phyloP scores from a whole-genome alignment of 176 grass and related monocot species.

The Juncus inflexus region DNA sequence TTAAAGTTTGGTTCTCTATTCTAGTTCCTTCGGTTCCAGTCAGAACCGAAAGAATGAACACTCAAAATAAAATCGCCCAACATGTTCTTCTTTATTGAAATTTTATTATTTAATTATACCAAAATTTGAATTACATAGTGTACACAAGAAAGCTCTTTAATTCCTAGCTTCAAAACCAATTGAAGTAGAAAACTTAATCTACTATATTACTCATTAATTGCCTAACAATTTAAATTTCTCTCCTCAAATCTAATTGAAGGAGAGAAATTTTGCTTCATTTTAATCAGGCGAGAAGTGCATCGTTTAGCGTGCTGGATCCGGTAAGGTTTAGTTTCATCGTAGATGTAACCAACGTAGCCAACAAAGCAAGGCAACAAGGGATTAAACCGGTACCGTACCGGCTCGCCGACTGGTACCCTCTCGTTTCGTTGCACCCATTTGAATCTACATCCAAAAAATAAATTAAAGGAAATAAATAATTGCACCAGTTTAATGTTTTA shows the following conservation, averaged over 20 bases:
- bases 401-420: conserved; percentile 45
- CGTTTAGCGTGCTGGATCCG: conserved; percentile 35
- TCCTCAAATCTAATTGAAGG: no score
- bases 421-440: no score
- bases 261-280: background rate
- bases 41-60: no score
- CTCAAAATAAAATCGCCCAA: background rate
- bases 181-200: background rate
- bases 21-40: no score
- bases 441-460: no score
- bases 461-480: no score
- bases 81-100: background rate
- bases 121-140: background rate
- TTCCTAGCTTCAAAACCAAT: background rate
- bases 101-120: background rate
- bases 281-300: conserved; percentile 73
- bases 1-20: no score
- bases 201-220: no score
- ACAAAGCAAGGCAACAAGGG: conserved; percentile 57
- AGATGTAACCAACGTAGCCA: conserved; percentile 57
- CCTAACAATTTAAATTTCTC: no score
- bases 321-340: conserved; percentile 81
- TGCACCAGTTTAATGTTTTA: no score
- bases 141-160: no score
- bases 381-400: conserved; percentile 73